Evolutionary conservation across 2,329 filamentous ascomycete species (phyloP), one percentile per base, ranked within the genome.

Genomic region (Colletotrichum brevisporum): DNA sequence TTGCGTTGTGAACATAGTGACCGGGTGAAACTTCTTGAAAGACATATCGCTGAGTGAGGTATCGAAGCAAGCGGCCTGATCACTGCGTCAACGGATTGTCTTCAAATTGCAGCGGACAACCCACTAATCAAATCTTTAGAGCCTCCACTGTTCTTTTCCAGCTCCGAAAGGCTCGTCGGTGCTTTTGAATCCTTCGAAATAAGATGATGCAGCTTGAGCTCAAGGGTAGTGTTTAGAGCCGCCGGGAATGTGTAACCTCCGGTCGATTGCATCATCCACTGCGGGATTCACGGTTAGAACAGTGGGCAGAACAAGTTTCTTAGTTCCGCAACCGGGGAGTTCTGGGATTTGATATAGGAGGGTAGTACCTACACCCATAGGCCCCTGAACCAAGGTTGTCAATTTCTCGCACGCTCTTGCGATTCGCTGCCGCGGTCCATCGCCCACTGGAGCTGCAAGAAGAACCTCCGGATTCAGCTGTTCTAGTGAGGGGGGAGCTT

Each of bases 251-350:
- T 27, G 21, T 57, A 27, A 18, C 41, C 55, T 4, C 55, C 55
- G 26, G 55, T 26, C n/a, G 55, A 57, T 45, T 57, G 55, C 55
- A 57, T 57, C 55, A 57, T 57, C 55, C 55, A 57, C 55, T 57
- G 21, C 15, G 26, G 16, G 3, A 24, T 8, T 31, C 0, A 8
- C 27, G 18, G 9, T 31, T 21, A 47, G 36, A n/a, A 43, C 1
- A 18, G 6, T 8, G 16, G 6, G 54, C 13, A 5, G 26, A 1
- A 48, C 5, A 48, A 12, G 16, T 5, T 1, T 43, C 6, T 31
- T 6, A 31, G 27, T 8, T 9, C 27, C 27, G 12, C 41, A 16
- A 6, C 41, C 9, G 12, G 41, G 41, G 16, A 13, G 41, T 16
- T 6, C 12, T 45, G 6, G 8, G 21, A 36, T 16, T 47, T 1